Evolutionary conservation across 1,139 yeast genomes (phyloP).

Genomic region (Suhomyces kunorum): DNA sequence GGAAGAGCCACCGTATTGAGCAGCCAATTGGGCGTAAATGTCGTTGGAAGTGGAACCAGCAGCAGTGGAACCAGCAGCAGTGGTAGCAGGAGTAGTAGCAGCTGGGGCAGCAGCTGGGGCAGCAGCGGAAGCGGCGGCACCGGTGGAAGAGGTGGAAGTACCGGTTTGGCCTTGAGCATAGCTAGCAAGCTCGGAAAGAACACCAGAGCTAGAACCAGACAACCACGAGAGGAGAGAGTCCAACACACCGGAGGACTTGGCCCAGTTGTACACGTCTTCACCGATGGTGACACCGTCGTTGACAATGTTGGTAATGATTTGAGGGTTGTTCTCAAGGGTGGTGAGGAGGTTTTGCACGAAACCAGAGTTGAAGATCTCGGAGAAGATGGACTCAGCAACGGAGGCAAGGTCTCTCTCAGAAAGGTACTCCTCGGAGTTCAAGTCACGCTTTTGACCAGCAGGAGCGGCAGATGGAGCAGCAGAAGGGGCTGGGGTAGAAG

Average conservation of each 20-base stretch:
- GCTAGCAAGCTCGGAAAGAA: slow-evolving; percentile 23
- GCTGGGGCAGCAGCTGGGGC: slow-evolving; percentile 16
- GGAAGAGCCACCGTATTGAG: slow-evolving; percentile 14
- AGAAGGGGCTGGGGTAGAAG: slow-evolving; percentile 18
- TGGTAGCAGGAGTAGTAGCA: slow-evolving; percentile 6
- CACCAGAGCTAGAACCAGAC: slow-evolving; percentile 29
- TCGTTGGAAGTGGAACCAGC: slow-evolving; percentile 16
- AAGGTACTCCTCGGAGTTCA: slow-evolving; percentile 23
- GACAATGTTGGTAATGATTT: slow-evolving; percentile 36
- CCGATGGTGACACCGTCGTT: slow-evolving; percentile 37
- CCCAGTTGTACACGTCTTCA: slow-evolving; percentile 42
- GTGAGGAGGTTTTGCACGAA: slow-evolving; percentile 33
- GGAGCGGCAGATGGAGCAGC: slow-evolving; percentile 18
- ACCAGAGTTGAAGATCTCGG: slow-evolving; percentile 39
- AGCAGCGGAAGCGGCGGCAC: slow-evolving; percentile 12
- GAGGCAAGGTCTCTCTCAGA: slow-evolving; percentile 42
- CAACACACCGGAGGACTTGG: slow-evolving; percentile 43
- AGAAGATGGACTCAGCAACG: slow-evolving; percentile 30
- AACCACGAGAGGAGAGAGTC: slow-evolving; percentile 34
- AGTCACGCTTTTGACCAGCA: slow-evolving; percentile 25
- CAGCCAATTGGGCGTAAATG: slow-evolving; percentile 16
- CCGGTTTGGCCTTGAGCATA: slow-evolving; percentile 4
- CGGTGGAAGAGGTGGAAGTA: slow-evolving; percentile 9
- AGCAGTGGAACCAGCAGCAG: slow-evolving; percentile 13
- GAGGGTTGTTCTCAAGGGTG: slow-evolving; percentile 42